Evolutionary conservation across 192 early-diverging fungal genomes (phyloP), one percentile per base, ranked within the genome.

Genomic region (Podila minutissima): DNA sequence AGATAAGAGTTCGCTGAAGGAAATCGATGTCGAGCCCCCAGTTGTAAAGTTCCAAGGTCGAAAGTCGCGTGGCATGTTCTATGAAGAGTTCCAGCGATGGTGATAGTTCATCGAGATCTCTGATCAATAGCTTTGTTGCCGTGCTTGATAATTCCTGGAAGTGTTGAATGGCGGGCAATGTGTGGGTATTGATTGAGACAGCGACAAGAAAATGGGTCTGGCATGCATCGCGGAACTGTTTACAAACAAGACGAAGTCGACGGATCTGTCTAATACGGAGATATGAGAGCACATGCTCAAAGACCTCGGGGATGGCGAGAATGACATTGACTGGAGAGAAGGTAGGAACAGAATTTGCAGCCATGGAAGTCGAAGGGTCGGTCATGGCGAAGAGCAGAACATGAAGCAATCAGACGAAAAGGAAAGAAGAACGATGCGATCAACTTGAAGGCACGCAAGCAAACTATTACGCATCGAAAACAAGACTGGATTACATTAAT

Each of bases 241-340:
- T 59, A 28, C 61, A 75, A 37, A 75, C 74, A 35, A 75, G 74
- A 28, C 74, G 74, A 7, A 75, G 67, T 1, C 67, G 74, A 20
- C 67, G 66, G 20, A 69, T 12, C n/a, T 65, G 66, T 53, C 55
- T 63, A 41, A 62, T 50, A 24, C 15, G 17, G 6, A 75, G 51
- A 28, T 49, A 75, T 1, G 53, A 22, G 3, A 69, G 31, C 17
- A 75, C 68, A 60, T 29, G 22, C 17, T 50, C 51, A 29, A 59
- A 75, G 28, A 75, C 61, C 46, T 75, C 74, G 13, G 62, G 50
- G 26, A 75, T 75, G 17, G 61, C 32, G 26, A 69, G 62, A 55
- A 55, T 55, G 22, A 9, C 24, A 26, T 10, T 2, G 53, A 55
- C 4, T 0, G 53, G 53, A 10, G 53, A 20, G 7, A 8, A 0